Evolutionary conservation across 371 early-diverging fungal genomes (phyloP).

Genomic region (Lichtheimia ornata): DNA sequence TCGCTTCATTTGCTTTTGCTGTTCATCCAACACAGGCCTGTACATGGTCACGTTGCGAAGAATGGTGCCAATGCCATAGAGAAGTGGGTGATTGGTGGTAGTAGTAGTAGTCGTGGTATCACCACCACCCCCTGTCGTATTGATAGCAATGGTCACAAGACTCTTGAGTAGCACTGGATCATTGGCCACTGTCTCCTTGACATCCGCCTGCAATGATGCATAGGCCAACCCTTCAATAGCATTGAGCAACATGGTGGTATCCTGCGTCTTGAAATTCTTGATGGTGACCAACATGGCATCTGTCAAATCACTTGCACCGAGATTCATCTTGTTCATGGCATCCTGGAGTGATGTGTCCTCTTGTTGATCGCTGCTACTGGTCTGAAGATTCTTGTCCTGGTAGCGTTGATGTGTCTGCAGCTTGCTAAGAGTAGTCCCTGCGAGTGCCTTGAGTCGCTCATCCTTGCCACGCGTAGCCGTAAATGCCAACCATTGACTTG

Average conservation of each 20-base stretch:
- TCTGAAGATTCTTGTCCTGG: slow-evolving; percentile 17
- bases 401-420: slow-evolving; percentile 45
- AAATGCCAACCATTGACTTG: slow-evolving; percentile 56
- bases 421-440: slow-evolving; percentile 69
- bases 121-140: slow-evolving; percentile 39
- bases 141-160: slow-evolving; percentile 53
- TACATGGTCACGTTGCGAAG: slow-evolving; percentile 74
- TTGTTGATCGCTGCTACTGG: slow-evolving; percentile 10
- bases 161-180: slow-evolving; percentile 59
- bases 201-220: slow-evolving; percentile 57
- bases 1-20: slow-evolving; percentile 81
- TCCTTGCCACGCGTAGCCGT: slow-evolving; percentile 45
- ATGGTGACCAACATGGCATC: slow-evolving; percentile 37
- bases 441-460: slow-evolving; percentile 56
- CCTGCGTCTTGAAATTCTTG: slow-evolving; percentile 32
- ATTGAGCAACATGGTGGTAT: slow-evolving; percentile 27
- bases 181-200: slow-evolving; percentile 63
- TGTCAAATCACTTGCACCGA: slow-evolving; percentile 31
- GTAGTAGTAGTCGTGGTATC: too few relatives aligned
- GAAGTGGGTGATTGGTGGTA: slow-evolving; percentile 37
- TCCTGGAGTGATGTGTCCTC: slow-evolving; percentile 22
- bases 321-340: slow-evolving; percentile 35
- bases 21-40: slow-evolving; percentile 67
- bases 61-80: slow-evolving; percentile 74
- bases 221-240: slow-evolving; percentile 81